Base-by-base conservation (phyloP, 805 yeast genomes). In the Candida orba region DNA sequence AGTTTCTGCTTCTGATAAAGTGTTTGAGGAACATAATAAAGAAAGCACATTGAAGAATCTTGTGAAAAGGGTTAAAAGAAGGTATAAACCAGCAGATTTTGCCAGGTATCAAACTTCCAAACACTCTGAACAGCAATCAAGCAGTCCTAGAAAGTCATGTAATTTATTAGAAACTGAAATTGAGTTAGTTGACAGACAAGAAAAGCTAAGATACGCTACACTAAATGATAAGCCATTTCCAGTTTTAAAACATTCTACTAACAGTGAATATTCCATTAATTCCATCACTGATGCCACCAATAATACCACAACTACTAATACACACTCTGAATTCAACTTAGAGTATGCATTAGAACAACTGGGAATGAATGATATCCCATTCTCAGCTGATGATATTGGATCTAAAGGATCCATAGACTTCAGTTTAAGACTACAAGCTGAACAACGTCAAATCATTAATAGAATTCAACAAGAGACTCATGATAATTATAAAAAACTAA, bases 371-470 rank as follows among this genome's bases (percentile, higher is more conserved):
- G 29, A 27, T 27, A 27, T 54, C 2, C 60, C 58, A 10, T 54
- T 52, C 40, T 52, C 59, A 4, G 59, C 60, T 2, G 48, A 48
- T 4, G 50, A 51, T 1, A 46, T 56, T 34, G 56, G 59, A 27
- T 27, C 29, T 27, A 27, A 12, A 2, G 18, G 18, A 14, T 20
- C 22, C 5, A 20, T 20, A 20, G 37, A 30, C 7, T 35, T 13
- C n/a, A n/a, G 7, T 13, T 3, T 13, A 6, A 27, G 29, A 27
- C 10, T 27, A 27, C 14, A 27, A 32, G 14, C 30, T 8, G 44
- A 46, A 33, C 41, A 46, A 12, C 39, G 39, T 9, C 24, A 38
- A 22, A 13, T 27, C 13, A 10, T 27, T 2, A 10, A 27, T 27
- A 27, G 9, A 10, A 27, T 27, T 27, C 29, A 27, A 27, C 29